A percentile compares a stretch with the other conserved stretches of the same genome.
Evolutionary conservation across 2,329 filamentous ascomycete genomes (phyloP).

Genomic region (Hymenoscyphus infarciens): DNA sequence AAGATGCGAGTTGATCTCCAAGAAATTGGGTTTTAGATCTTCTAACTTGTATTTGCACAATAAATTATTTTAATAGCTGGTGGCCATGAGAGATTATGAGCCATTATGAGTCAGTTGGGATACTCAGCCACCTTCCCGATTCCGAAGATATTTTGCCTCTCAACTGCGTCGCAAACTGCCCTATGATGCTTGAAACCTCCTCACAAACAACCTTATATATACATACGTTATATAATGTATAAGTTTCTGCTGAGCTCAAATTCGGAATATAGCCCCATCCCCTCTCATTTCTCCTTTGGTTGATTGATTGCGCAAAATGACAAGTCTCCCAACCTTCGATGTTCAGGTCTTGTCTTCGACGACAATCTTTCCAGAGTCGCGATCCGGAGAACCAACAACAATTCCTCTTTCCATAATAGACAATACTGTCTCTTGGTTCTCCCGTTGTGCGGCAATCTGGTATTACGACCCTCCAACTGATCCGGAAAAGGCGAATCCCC

Average conservation of each 20-base stretch:
- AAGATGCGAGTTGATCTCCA: neutral
- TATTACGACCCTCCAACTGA: slow-evolving; percentile 37
- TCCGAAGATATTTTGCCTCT: neutral
- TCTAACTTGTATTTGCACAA: neutral
- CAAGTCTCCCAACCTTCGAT: slow-evolving; percentile 15
- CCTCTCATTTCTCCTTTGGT: neutral
- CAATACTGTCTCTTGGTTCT: slow-evolving; percentile 41
- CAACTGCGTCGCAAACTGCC: neutral
- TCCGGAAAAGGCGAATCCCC: slow-evolving; percentile 3
- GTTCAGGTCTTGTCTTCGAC: slow-evolving; percentile 21
- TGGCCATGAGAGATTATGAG: neutral
- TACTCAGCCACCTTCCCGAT: neutral
- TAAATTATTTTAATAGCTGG: neutral
- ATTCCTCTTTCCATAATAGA: slow-evolving; percentile 42
- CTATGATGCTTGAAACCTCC: neutral
- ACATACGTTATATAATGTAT: neutral
- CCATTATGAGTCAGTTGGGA: neutral
- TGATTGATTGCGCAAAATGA: slow-evolving; percentile 8
- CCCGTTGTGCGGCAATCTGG: slow-evolving; percentile 43
- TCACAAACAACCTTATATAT: neutral
- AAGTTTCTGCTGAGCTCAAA: neutral
- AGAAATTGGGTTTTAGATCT: neutral
- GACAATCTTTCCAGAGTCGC: slow-evolving; percentile 22
- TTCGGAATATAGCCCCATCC: neutral
- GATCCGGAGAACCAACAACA: slow-evolving; percentile 12